Evolutionary conservation across 83 land plant genomes (phyloP).

Genomic region (Picea mariana): DNA sequence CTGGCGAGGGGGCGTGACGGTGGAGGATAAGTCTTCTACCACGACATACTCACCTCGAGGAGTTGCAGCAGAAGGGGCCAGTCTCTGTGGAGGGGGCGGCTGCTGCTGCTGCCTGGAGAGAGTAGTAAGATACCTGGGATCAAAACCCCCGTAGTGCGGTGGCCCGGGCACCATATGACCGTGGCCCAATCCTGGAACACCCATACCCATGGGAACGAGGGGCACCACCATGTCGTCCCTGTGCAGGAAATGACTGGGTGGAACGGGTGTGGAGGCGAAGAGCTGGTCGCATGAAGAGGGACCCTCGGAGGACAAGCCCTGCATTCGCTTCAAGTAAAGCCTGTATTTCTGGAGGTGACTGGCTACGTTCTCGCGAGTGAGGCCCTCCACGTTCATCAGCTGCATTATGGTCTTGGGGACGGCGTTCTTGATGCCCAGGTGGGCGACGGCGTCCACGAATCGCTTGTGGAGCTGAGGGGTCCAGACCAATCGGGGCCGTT

Average conservation of each 20-base stretch:
- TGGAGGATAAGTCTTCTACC: slow-evolving; percentile 4
- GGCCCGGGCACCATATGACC: not conserved
- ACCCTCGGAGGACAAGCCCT: slow-evolving; percentile 47
- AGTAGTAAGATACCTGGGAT: slow-evolving; percentile 10
- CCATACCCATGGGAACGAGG: slow-evolving; percentile 11
- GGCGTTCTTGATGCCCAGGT: slow-evolving; percentile 75
- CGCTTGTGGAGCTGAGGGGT: slow-evolving; percentile 81
- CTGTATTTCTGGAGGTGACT: slow-evolving; percentile 85
- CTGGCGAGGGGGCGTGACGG: slow-evolving; percentile 10
- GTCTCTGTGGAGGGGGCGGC: slow-evolving; percentile 15
- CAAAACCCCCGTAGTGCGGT: slow-evolving; percentile 4
- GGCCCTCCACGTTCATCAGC: slow-evolving; percentile 75
- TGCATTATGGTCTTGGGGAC: slow-evolving; percentile 75
- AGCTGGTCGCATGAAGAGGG: slow-evolving; percentile 60
- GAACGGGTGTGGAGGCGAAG: slow-evolving; percentile 74
- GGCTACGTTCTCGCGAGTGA: slow-evolving; percentile 76
- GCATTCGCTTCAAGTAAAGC: slow-evolving; percentile 77
- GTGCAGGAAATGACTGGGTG: slow-evolving; percentile 27
- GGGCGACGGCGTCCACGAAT: slow-evolving; percentile 85
- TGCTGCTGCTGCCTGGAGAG: slow-evolving; percentile 5
- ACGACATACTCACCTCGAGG: slow-evolving; percentile 9
- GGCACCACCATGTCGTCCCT: slow-evolving; percentile 17
- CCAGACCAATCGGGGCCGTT: slow-evolving; percentile 83
- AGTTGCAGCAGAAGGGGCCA: not conserved
- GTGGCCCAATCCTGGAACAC: no score